Conservation (phyloP, 2,329 filamentous ascomycete species). For the Rutstroemia sp. region DNA sequence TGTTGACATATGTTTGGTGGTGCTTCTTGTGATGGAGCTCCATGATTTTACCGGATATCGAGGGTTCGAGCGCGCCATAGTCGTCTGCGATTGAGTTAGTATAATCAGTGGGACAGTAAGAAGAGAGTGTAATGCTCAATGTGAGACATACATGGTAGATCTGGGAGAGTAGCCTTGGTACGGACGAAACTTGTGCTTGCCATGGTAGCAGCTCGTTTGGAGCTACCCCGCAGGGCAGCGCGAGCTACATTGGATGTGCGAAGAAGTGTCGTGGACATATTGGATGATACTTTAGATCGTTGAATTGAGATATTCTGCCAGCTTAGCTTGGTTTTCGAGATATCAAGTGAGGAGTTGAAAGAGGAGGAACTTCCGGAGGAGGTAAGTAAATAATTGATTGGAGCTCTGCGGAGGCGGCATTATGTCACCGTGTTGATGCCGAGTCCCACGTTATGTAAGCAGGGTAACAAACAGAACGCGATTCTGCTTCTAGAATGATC, state of each 20-base stretch:
- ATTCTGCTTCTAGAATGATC: neutral
- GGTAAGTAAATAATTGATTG: neutral
- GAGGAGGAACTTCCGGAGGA: neutral
- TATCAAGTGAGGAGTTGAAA: slow-evolving; percentile 1
- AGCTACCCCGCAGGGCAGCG: slow-evolving; percentile 61
- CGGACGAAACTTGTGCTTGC: slow-evolving; percentile 71
- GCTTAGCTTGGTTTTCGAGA: slow-evolving; percentile 1
- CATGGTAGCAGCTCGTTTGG: slow-evolving; percentile 56
- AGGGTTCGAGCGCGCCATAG: slow-evolving; percentile 85
- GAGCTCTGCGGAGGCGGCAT: neutral
- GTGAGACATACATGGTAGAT: slow-evolving; percentile 60
- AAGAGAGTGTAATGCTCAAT: neutral
- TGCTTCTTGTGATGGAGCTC: slow-evolving; percentile 92
- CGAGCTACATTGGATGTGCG: slow-evolving; percentile 61
- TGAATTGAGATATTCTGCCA: slow-evolving; percentile 11
- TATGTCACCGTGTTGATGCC: neutral
- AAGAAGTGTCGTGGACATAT: slow-evolving; percentile 71
- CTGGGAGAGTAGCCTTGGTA: slow-evolving; percentile 87
- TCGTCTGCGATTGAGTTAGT: slow-evolving; percentile 55
- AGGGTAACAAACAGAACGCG: neutral
- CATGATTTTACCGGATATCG: slow-evolving; percentile 88
- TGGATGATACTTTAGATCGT: slow-evolving; percentile 17
- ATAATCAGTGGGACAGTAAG: neutral
- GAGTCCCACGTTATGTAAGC: neutral
- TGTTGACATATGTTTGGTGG: slow-evolving; percentile 89